phyloP scores from a whole-genome alignment of 495 filamentous ascomycete genomes.

The Lindgomyces ingoldianus region DNA sequence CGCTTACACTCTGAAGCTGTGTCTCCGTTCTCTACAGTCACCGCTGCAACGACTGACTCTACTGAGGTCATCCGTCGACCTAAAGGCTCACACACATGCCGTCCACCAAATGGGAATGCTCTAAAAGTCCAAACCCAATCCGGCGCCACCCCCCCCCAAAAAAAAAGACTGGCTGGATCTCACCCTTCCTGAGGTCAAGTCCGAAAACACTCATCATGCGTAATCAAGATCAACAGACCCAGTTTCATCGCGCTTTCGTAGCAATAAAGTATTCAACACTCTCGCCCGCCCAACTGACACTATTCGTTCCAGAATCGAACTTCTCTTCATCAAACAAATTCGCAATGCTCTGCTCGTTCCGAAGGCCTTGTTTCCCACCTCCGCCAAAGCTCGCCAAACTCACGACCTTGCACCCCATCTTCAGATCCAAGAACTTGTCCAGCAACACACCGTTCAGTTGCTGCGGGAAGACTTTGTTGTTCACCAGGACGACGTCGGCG shows the following conservation, averaged over 20 bases:
- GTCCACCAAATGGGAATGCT: too few species aligned
- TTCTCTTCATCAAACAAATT: constrained; percentile 76
- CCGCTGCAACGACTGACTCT: too few species aligned
- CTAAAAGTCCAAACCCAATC: too few species aligned
- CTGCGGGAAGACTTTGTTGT: constrained; percentile 92
- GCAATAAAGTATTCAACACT: constrained; percentile 85
- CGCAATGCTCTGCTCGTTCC: constrained; percentile 72
- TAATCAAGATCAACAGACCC: background rate
- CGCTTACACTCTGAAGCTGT: too few species aligned
- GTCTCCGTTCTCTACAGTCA: too few species aligned
- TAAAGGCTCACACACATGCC: too few species aligned
- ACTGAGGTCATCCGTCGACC: too few species aligned
- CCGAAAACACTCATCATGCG: too few species aligned
- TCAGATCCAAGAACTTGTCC: constrained; percentile 90
- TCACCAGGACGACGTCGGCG: constrained; percentile 91
- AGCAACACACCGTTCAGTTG: constrained; percentile 82
- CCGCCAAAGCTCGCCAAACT: constrained; percentile 81
- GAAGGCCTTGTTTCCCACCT: constrained; percentile 64
- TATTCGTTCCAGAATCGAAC: constrained; percentile 74
- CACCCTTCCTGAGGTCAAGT: too few species aligned
- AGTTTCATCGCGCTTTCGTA: constrained; percentile 58
- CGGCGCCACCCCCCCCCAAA: too few species aligned
- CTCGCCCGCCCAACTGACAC: constrained; percentile 89
- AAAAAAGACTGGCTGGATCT: too few species aligned
- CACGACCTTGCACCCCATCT: constrained; percentile 85